A percentile compares a stretch with the other conserved stretches of the same genome.
Conservation (phyloP, 495 filamentous ascomycete genomes). For the Penicillium maclennaniae region DNA sequence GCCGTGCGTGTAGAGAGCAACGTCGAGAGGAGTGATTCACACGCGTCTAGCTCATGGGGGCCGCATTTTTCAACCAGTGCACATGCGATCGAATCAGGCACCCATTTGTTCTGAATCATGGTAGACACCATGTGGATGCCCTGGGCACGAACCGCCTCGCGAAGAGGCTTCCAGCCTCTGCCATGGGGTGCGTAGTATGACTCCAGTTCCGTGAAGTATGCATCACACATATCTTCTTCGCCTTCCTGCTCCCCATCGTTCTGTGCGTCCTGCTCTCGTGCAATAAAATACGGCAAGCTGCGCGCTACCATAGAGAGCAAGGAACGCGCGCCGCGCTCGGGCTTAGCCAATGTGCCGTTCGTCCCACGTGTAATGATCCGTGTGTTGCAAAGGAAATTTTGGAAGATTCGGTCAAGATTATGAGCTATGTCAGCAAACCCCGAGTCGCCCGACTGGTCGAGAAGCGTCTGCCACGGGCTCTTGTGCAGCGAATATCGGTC, state of each 20-base stretch:
- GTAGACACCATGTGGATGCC: conserved; percentile 56
- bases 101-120: conserved; percentile 48
- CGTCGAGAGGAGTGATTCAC: conserved; percentile 33
- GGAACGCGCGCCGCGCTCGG: conserved; percentile 42
- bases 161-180: conserved; percentile 62
- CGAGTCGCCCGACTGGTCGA: conserved; percentile 34
- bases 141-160: conserved; percentile 62
- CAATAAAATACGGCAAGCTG: conserved; percentile 61
- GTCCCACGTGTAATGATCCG: conserved; percentile 8
- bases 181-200: conserved; percentile 47
- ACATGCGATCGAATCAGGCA: conserved; percentile 30
- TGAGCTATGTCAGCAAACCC: conserved; percentile 37
- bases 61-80: conserved; percentile 35
- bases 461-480: conserved; percentile 39
- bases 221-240: conserved; percentile 46
- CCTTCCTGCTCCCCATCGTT: conserved; percentile 46
- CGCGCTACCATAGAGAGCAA: conserved; percentile 63
- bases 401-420: conserved; percentile 35
- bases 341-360: not conserved
- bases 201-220: conserved; percentile 67
- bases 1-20: conserved; percentile 25
- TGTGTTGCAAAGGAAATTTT: conserved; percentile 40
- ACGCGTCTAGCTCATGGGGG: conserved; percentile 34
- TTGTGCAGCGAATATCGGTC: conserved; percentile 26
- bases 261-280: conserved; percentile 53